Conservation (phyloP, 1,284 basidiomycete species). For the Fomitopsis betulina region DNA sequence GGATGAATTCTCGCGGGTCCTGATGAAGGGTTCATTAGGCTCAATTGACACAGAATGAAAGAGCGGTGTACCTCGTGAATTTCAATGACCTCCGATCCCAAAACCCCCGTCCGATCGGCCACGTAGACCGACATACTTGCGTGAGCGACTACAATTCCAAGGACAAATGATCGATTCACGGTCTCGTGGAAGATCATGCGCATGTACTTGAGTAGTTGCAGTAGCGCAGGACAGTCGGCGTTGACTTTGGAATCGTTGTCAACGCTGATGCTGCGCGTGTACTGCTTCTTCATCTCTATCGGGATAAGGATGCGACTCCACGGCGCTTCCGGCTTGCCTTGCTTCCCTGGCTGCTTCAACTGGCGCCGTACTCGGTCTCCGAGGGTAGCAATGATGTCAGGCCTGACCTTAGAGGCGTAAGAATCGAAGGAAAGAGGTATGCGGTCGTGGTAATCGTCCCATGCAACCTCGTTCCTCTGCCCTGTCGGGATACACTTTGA, state of each 20-base stretch:
- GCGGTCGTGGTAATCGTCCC: background rate
- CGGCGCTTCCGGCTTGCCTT: background rate
- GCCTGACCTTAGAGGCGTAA: background rate
- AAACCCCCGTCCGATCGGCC: conserved; percentile 2
- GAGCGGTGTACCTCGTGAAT: background rate
- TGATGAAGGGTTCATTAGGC: background rate
- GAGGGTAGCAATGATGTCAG: background rate
- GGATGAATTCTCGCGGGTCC: background rate
- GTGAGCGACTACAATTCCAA: conserved; percentile 1
- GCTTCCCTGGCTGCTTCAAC: background rate
- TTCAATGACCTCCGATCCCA: background rate
- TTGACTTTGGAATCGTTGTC: too few relatives aligned
- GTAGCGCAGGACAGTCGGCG: background rate
- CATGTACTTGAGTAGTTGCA: background rate
- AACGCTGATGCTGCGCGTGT: too few relatives aligned
- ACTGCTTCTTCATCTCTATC: background rate
- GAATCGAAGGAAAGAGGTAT: background rate
- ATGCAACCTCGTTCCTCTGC: background rate
- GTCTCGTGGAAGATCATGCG: background rate
- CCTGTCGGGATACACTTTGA: background rate
- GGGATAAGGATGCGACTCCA: background rate
- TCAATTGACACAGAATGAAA: background rate
- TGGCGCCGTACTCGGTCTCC: too few relatives aligned
- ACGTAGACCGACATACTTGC: conserved; percentile 1
- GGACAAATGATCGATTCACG: conserved; percentile 1